phyloP scores from a whole-genome alignment of 2,329 filamentous ascomycete species.

The Dothistroma septosporum region DNA sequence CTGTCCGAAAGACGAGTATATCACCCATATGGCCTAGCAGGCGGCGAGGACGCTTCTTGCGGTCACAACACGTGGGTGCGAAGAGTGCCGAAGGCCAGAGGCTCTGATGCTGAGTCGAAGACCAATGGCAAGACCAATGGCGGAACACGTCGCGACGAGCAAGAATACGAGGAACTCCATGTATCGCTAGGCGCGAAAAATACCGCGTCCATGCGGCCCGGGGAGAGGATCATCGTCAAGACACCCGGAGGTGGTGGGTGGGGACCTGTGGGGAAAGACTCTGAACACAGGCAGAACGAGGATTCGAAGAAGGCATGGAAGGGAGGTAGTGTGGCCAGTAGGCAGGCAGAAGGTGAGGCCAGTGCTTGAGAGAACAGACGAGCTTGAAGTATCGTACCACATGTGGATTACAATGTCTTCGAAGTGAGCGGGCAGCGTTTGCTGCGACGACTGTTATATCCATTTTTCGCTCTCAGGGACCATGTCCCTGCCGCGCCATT shows the following conservation, averaged over 20 bases:
- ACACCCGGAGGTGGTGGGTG: conserved; percentile 79
- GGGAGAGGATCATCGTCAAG: conserved; percentile 71
- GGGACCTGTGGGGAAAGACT: conserved; percentile 59
- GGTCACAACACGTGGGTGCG: conserved; percentile 87
- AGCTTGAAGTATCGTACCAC: not conserved
- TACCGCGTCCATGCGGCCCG: conserved; percentile 68
- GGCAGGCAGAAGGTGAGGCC: conserved; percentile 52
- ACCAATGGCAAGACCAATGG: conserved; percentile 6
- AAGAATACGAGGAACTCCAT: conserved; percentile 44
- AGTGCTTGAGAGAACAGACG: conserved; percentile 27
- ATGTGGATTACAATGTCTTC: too few relatives aligned
- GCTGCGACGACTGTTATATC: not conserved
- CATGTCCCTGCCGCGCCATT: too few relatives aligned
- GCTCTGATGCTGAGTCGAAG: conserved; percentile 29
- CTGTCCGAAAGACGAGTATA: conserved; percentile 72
- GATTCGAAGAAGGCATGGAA: conserved; percentile 61
- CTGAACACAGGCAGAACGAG: conserved; percentile 37
- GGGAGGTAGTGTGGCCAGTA: conserved; percentile 55
- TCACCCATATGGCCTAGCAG: conserved; percentile 75
- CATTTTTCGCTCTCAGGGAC: not conserved
- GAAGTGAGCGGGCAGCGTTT: too few relatives aligned
- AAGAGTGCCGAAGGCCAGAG: conserved; percentile 49
- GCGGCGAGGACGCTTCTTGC: conserved; percentile 72
- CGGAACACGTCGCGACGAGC: conserved; percentile 20
- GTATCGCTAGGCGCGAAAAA: conserved; percentile 79